Evolutionary conservation across 345 rosid species (phyloP).

Genomic region (Camelina sativa): DNA sequence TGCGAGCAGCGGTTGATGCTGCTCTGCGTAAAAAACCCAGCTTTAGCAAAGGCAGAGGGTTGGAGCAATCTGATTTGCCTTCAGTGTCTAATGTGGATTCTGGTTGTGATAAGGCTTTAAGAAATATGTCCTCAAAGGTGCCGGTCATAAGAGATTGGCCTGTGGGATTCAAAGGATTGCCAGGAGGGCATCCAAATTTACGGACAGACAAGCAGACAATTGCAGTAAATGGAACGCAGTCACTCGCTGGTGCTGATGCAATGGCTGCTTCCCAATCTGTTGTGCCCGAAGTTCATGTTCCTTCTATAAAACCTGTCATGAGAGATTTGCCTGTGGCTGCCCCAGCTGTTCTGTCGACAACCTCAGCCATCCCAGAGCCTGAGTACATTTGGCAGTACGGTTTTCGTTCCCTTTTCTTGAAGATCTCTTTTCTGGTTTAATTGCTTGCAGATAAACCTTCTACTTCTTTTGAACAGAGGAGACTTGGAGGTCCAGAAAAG

Average conservation of each 20-base stretch:
- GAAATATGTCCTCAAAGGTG: constrained; percentile 53
- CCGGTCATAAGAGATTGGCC: constrained; percentile 47
- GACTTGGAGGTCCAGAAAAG: constrained; percentile 67
- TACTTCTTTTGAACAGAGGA: constrained; percentile 68
- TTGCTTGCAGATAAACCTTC: constrained; percentile 20
- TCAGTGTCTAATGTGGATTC: constrained; percentile 52
- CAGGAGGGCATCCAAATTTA: constrained; percentile 51
- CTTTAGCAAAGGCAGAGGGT: constrained; percentile 58
- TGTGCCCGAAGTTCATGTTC: constrained; percentile 43
- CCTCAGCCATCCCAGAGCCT: constrained; percentile 74
- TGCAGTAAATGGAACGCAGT: constrained; percentile 47
- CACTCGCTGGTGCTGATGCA: constrained; percentile 44
- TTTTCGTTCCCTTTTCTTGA: constrained; percentile 35
- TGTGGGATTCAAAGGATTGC: constrained; percentile 51
- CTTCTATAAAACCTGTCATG: constrained; percentile 43
- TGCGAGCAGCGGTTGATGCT: constrained; percentile 84
- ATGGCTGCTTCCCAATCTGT: constrained; percentile 39
- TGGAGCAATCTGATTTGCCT: constrained; percentile 59
- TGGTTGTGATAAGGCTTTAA: constrained; percentile 48
- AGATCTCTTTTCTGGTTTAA: constrained; percentile 13
- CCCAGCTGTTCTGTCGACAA: constrained; percentile 42
- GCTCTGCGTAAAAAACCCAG: constrained; percentile 77
- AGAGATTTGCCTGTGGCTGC: constrained; percentile 48
- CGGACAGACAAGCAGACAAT: constrained; percentile 45
- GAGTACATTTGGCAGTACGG: constrained; percentile 93